Percentiles rank a stretch among this genome's conserved stretches.
Evolutionary conservation across 2,329 filamentous ascomycete species (phyloP).

Genomic region (Periconia digitata): DNA sequence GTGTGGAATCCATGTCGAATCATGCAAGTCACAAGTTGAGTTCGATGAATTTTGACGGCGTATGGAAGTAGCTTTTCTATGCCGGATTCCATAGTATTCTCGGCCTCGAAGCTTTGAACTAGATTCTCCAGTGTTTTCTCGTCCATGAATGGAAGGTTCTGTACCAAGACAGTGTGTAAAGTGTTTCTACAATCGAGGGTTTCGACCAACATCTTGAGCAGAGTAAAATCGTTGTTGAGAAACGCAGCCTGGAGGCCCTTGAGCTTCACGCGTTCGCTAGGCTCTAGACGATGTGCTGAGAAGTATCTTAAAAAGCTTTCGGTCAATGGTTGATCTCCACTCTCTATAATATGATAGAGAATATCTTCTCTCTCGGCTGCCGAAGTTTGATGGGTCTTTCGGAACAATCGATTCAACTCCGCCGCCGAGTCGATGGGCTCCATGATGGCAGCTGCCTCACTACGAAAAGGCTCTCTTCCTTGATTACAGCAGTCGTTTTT

Average conservation of each 20-base stretch:
- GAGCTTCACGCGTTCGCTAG: background rate
- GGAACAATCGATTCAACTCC: background rate
- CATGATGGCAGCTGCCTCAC: background rate
- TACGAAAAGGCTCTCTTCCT: background rate
- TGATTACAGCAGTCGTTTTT: background rate
- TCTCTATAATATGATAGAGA: background rate
- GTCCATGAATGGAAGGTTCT: background rate
- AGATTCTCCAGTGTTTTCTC: background rate
- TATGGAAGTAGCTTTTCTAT: background rate
- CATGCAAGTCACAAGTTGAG: background rate
- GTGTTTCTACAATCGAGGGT: background rate
- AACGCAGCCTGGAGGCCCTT: background rate
- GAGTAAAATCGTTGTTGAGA: background rate
- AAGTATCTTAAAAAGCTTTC: background rate
- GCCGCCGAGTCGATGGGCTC: background rate
- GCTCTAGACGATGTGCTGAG: background rate
- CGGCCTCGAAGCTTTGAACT: background rate
- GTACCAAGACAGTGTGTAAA: background rate
- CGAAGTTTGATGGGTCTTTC: background rate
- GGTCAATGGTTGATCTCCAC: background rate
- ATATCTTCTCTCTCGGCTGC: background rate
- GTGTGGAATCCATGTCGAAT: background rate
- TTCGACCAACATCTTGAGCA: background rate
- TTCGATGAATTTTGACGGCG: background rate
- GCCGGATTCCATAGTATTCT: background rate